Evolutionary conservation across 352 stramenopile species (phyloP).

Genomic region (Phytophthora pluvialis): DNA sequence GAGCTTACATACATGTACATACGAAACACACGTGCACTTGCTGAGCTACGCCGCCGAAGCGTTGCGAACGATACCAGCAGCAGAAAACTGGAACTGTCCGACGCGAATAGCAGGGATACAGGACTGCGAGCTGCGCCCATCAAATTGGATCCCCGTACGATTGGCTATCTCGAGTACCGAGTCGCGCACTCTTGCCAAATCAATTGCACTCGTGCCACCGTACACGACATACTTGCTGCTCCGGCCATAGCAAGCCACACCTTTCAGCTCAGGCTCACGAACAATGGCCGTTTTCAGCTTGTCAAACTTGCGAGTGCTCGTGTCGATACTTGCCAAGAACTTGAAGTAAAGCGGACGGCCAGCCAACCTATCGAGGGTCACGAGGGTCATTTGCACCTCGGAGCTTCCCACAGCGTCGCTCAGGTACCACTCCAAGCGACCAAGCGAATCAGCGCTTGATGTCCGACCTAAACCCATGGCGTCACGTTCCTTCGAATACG

Average conservation of each 20-base stretch:
- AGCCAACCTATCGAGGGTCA: slow-evolving; percentile 15
- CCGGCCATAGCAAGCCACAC: slow-evolving; percentile 8
- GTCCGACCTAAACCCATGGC: slow-evolving; percentile 19
- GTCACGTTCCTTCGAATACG: slow-evolving; percentile 16
- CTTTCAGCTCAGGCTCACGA: slow-evolving; percentile 7
- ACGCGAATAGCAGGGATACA: background rate
- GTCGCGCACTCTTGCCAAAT: slow-evolving; percentile 3
- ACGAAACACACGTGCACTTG: too few relatives aligned
- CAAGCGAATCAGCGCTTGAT: background rate
- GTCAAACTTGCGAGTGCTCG: slow-evolving; percentile 6
- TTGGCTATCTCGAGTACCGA: background rate
- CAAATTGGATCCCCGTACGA: too few relatives aligned
- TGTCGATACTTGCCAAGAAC: background rate
- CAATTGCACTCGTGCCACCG: slow-evolving; percentile 8
- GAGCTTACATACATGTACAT: too few relatives aligned
- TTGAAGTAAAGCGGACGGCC: slow-evolving; percentile 12
- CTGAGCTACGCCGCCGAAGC: slow-evolving; percentile 7
- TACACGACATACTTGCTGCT: slow-evolving; percentile 6
- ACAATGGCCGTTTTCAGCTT: background rate
- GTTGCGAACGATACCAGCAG: slow-evolving; percentile 16
- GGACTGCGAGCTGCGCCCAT: background rate
- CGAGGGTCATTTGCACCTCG: slow-evolving; percentile 4
- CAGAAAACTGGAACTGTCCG: slow-evolving; percentile 18
- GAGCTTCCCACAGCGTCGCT: slow-evolving; percentile 4
- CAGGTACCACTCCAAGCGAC: slow-evolving; percentile 6